Evolutionary conservation across 2,329 filamentous ascomycete genomes (phyloP), one percentile per base, ranked within the genome.

Genomic region (Periconia macrospinosa): DNA sequence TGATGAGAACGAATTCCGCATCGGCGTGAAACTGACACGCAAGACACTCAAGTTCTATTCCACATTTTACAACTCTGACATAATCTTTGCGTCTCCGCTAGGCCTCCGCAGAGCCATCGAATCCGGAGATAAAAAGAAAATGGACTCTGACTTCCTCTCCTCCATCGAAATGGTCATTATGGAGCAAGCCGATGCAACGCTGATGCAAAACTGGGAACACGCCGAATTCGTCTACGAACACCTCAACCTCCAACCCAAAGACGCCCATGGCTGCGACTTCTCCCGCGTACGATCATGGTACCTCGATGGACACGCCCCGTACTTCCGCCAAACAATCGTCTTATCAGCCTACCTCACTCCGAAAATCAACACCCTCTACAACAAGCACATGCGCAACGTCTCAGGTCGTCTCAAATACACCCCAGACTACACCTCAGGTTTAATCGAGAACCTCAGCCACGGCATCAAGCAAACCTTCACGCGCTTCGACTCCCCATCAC

Each of bases 191-290:
- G 92, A 97, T 73, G 92, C 92, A 0, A 83, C 97, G 41, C 84
- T 96, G 9, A 97, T 97, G 92, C 94, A 99, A 73, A 97, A 96
- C 72, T 97, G 93, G 92, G 92, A 97, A 67, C 93, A 99, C 70
- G 85, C 97, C 56, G 90, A 95, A 72, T 90, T 90, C 71, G 89
- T 97, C 64, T 92, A 97, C 68, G 86, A 91, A 58, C 91, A 96
- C 71, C 83, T 99, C 57, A 99, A 99, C 72, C 81, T 89, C 19
- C 91, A 96, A 66, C 93, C 94, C 37, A 91, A 88, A 67, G 90
- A 96, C 64, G 85, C 91, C 1, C 92, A 97, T 73, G 92, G 90
- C 60, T 96, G 91, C 67, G 94, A 99, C 77, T 96, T 97, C 71
- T 90, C 88, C 61, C 89, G 94, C 17, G 90, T 97, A 6, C 84